Percentiles rank a stretch among this genome's conserved stretches.
These are phyloP conservation scores for Brassica napus DNA, from an alignment of 345 rosid genomes.

Conservation along the genomic window Da-Ae NC_063442.1:12557501-12558000, in stretches of 20 bases:
- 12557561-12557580: not conserved
- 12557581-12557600: not conserved
- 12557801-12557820: not conserved
- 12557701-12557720: not conserved
- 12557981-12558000: not conserved
- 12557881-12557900: not conserved
- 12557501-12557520: no score
- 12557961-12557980: not conserved
- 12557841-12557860: not conserved
- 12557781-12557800: not conserved
- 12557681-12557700: not conserved
- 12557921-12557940: not conserved
- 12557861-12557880: not conserved
- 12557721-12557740: not conserved
- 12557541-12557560: not conserved
- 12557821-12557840: not conserved
- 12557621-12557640: not conserved
- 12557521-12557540: no score
- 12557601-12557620: no score
- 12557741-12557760: not conserved
- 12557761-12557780: not conserved
- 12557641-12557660: not conserved
- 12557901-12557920: not conserved
- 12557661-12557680: not conserved
- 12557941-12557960: not conserved